A percentile compares a stretch with the other conserved stretches of the same genome.
phyloP scores from a whole-genome alignment of 169 alveolate species.

The Cryptosporidium sp. region DNA sequence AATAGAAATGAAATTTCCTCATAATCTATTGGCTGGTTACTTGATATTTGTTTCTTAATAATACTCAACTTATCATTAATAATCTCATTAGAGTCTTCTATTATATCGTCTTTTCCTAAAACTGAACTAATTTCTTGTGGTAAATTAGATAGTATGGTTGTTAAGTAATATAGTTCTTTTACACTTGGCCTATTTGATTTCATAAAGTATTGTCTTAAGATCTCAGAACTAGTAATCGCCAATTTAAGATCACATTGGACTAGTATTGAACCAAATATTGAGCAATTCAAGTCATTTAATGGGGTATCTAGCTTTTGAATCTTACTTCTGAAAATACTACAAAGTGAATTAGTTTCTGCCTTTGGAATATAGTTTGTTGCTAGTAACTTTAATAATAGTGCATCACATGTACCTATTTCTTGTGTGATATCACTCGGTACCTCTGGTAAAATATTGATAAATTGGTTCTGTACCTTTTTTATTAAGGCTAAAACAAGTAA shows the following conservation, averaged over 20 bases:
- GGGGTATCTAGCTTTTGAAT: slow-evolving; percentile 27
- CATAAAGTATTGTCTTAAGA: slow-evolving; percentile 37
- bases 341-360: slow-evolving; percentile 9
- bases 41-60: slow-evolving; percentile 15
- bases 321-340: slow-evolving; percentile 44
- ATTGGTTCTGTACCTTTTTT: neutral
- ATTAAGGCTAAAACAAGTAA: neutral
- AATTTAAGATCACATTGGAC: slow-evolving; percentile 45
- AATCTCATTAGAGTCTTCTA: slow-evolving; percentile 53
- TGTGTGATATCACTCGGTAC: slow-evolving; percentile 15
- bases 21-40: neutral
- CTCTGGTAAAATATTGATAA: slow-evolving; percentile 12
- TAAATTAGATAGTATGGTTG: slow-evolving; percentile 19
- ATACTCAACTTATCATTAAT: slow-evolving; percentile 34
- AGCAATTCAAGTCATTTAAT: slow-evolving; percentile 40
- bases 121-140: slow-evolving; percentile 29
- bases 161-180: slow-evolving; percentile 32
- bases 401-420: slow-evolving; percentile 44
- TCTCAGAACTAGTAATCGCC: slow-evolving; percentile 13
- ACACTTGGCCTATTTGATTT: slow-evolving; percentile 16
- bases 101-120: slow-evolving; percentile 51
- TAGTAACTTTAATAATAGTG: slow-evolving; percentile 33
- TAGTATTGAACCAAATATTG: slow-evolving; percentile 39
- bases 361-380: neutral
- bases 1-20: slow-evolving; percentile 34